Evolutionary conservation across 2,329 filamentous ascomycete genomes (phyloP).

Genomic region (Hysterium pulicare): DNA sequence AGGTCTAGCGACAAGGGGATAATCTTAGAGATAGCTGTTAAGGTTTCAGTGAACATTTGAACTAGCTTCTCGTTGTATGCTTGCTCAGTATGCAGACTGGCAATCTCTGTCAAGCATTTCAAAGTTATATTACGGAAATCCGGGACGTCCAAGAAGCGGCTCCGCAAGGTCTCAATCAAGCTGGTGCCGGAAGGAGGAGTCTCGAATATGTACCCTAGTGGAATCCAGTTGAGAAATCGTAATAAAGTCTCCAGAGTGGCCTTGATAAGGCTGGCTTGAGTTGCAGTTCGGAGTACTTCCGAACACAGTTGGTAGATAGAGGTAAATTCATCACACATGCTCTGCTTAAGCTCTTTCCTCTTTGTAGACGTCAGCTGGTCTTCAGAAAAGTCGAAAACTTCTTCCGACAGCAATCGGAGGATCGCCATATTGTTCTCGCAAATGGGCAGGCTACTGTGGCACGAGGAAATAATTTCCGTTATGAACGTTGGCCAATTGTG

Average conservation of each 20-base stretch:
- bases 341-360: constrained; percentile 93
- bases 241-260: constrained; percentile 95
- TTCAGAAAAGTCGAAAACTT: constrained; percentile 97
- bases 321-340: constrained; percentile 98
- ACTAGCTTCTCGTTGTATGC: constrained; percentile 94
- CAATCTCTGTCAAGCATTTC: constrained; percentile 96
- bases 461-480: constrained; percentile 97
- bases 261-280: constrained; percentile 84
- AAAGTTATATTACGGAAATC: constrained; percentile 97
- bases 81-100: constrained; percentile 80
- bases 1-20: constrained; percentile 88
- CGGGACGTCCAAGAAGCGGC: constrained; percentile 84
- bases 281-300: constrained; percentile 87
- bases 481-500: constrained; percentile 99
- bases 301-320: constrained; percentile 97
- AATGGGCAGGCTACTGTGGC: constrained; percentile 90
- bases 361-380: constrained; percentile 99
- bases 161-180: constrained; percentile 90
- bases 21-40: constrained; percentile 88
- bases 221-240: constrained; percentile 98
- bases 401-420: constrained; percentile 88
- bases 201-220: constrained; percentile 97
- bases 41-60: constrained; percentile 96
- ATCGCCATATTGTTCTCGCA: constrained; percentile 99
- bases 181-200: constrained; percentile 60